Conservation (phyloP, 306 rosid genomes). For the Arachis stenosperma region DNA sequence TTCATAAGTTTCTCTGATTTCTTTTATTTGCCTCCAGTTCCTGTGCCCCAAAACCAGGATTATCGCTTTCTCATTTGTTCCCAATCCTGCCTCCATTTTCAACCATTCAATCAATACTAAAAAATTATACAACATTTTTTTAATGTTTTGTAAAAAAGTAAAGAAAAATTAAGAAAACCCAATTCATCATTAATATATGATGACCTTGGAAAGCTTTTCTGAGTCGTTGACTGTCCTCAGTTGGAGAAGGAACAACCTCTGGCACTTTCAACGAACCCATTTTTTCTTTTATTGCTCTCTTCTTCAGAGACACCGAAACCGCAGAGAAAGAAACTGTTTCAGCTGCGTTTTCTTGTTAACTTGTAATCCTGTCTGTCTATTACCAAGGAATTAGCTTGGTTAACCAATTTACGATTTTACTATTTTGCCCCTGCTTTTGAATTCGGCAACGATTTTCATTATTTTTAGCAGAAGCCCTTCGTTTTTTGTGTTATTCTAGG, state of each 20-base stretch:
- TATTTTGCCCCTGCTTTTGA: constrained; percentile 30
- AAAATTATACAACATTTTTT: too few relatives aligned
- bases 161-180: not conserved
- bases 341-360: too few relatives aligned
- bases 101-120: too few relatives aligned
- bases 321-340: constrained; percentile 23
- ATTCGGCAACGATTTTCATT: too few relatives aligned
- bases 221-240: constrained; percentile 66
- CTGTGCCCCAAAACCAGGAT: constrained; percentile 82
- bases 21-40: constrained; percentile 71
- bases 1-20: constrained; percentile 72
- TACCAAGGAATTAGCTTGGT: not conserved
- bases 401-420: not conserved
- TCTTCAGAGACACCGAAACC: constrained; percentile 34
- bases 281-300: constrained; percentile 8
- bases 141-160: too few relatives aligned
- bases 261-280: constrained; percentile 80
- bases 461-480: constrained; percentile 7
- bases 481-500: constrained; percentile 25
- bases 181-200: not conserved
- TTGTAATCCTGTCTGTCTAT: constrained; percentile 2
- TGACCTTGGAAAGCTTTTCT: constrained; percentile 74
- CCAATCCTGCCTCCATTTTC: constrained; percentile 56
- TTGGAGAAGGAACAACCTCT: constrained; percentile 71
- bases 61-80: constrained; percentile 64